Base-by-base conservation (phyloP, 2,329 filamentous ascomycete genomes). In the Colletotrichum sp. region DNA sequence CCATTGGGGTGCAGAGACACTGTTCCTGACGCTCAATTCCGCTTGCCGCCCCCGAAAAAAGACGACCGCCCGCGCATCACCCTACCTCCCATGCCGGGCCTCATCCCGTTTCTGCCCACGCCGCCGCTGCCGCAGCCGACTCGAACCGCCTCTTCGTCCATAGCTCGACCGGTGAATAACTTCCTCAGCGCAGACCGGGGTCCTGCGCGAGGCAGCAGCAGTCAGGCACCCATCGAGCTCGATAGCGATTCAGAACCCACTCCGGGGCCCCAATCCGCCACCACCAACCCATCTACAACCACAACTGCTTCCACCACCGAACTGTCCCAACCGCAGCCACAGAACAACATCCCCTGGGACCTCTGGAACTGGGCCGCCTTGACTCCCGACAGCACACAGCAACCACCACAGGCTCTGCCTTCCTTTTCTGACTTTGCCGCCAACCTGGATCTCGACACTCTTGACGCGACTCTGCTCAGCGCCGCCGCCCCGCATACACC, bases 401-500 rank as follows among this genome's bases (percentile, higher is more conserved):
- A 16, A 59, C 52, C 71, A 26, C 55, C 63, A 21, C 72, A 59
- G 73, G 18, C 73, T 13, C 24, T 76, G 24, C 66, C 77, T 55
- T 72, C 76, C 18, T 68, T 71, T 55, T 73, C 61, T 36, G 43
- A 76, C 59, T 71, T 76, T 26, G 39, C 74, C 39, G 74, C 71
- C 60, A 70, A 61, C 36, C 65, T 71, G 59, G 72, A 61, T 68
- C 21, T 72, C 57, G 28, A 67, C 61, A n/a, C 59, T 18, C 66
- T 52, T 24, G 66, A 69, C 66, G 30, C 66, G 30, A 28, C 34
- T 36, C 59, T 52, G n/a, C 43, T 55, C 48, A 28, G 67, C 6
- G 36, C 66, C 16, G 67, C 61, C 39, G 26, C 71, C 65, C 69
- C 70, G 75, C 75, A 63, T 80, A 83, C 71, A 36, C 74, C 74